phyloP scores from a whole-genome alignment of 2,329 filamentous ascomycete species.

The Saccharata proteae region DNA sequence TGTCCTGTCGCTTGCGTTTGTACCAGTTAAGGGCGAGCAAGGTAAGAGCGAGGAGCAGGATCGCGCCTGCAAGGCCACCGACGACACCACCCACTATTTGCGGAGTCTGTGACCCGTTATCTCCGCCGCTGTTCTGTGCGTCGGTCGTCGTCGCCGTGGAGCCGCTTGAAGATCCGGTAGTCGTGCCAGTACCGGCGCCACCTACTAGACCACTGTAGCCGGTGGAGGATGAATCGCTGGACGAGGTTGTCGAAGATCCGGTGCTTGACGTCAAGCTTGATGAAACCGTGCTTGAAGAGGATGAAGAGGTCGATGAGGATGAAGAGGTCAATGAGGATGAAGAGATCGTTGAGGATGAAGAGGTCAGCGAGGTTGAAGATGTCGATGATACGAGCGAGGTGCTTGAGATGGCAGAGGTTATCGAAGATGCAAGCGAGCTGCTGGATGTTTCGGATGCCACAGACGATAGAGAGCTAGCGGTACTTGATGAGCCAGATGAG shows the following conservation, averaged over 20 bases:
- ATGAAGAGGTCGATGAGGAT: constrained; percentile 6
- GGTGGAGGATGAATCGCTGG: constrained; percentile 9
- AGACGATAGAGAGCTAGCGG: too few species aligned
- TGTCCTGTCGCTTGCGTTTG: constrained; percentile 22
- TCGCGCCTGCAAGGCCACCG: constrained; percentile 46
- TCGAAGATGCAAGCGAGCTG: constrained; percentile 9
- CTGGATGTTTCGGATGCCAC: constrained; percentile 1
- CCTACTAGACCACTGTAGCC: constrained; percentile 10
- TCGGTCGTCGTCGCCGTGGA: constrained; percentile 6
- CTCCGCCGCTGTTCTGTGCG: constrained; percentile 9
- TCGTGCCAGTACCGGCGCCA: constrained; percentile 11
- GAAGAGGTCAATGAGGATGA: constrained; percentile 11
- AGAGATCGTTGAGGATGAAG: constrained; percentile 10
- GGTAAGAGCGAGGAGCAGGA: constrained; percentile 38
- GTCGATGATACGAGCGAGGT: constrained; percentile 10
- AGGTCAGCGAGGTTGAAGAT: constrained; percentile 9
- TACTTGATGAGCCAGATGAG: too few species aligned
- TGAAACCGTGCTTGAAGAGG: neutral
- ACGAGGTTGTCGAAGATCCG: constrained; percentile 6
- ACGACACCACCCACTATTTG: constrained; percentile 51
- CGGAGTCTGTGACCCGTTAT: constrained; percentile 31
- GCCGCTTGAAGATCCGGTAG: constrained; percentile 9
- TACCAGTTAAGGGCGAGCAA: constrained; percentile 43
- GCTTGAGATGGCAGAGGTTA: constrained; percentile 9
- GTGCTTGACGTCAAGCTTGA: constrained; percentile 6